phyloP scores from a whole-genome alignment of 164 flowering plant genomes.

The Kalanchoe fedtschenkoi region DNA sequence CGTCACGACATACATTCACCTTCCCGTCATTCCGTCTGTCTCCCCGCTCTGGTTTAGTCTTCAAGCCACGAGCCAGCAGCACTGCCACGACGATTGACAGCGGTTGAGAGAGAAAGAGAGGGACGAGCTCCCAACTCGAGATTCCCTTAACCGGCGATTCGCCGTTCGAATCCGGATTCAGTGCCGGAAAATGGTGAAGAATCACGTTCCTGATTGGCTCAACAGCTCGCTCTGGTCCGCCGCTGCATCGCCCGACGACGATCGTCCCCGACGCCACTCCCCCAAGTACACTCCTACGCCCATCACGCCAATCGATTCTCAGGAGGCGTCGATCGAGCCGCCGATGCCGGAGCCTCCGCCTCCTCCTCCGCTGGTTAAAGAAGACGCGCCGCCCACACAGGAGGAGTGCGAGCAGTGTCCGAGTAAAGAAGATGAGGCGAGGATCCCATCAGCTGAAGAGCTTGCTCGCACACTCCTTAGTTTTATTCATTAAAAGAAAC shows the following conservation, averaged over 20 bases:
- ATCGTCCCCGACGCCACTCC: constrained; percentile 12
- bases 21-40: neutral
- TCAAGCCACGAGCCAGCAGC: neutral
- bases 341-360: constrained; percentile 9
- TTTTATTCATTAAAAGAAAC: too few species aligned
- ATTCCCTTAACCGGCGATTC: neutral
- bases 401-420: constrained; percentile 17
- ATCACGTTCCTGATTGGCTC: constrained; percentile 83
- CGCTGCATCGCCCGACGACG: constrained; percentile 22
- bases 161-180: neutral
- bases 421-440: constrained; percentile 13
- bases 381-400: constrained; percentile 12
- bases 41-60: neutral
- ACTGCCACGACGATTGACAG: too few species aligned
- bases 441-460: constrained; percentile 39
- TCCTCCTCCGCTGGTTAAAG: constrained; percentile 14
- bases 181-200: constrained; percentile 47
- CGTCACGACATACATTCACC: neutral
- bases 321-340: constrained; percentile 11
- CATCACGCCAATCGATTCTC: constrained; percentile 5
- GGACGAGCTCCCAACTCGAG: neutral
- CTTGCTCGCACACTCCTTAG: too few species aligned
- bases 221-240: constrained; percentile 85
- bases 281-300: constrained; percentile 9
- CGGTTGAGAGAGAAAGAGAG: neutral